Base-by-base conservation (phyloP, 1,284 basidiomycete genomes). In the Microbotryomycetes sp. region DNA sequence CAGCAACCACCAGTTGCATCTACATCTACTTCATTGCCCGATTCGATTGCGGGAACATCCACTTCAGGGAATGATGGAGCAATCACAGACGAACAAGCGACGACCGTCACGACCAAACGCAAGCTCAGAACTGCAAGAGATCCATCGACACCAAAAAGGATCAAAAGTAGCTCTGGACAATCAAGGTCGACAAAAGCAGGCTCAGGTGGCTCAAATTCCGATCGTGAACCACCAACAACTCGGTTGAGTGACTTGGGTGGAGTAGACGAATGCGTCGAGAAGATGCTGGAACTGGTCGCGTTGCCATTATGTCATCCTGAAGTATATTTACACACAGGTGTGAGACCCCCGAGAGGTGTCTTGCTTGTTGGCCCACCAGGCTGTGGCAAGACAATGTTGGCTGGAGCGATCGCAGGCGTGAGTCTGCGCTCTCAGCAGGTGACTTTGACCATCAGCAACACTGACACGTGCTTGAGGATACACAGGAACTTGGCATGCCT, bases 271-370 rank as follows among this genome's bases (percentile, higher is more conserved):
- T 92, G 88, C 66, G 83, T 97, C 32, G 92, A 94, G 74, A 93
- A 92, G 76, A 84, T 97, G 77, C 82, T 97, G 30, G 94, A 97
- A 74, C 85, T 96, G 23, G 92, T 97, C 26, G 92, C 90, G 0
- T 87, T 97, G 83, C 94, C 94, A 0, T 78, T 98, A 3, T 86
- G 87, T 60, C 94, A 97, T 76, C 94, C 94, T 0, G 94, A 98
- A 75, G 86, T 98, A 15, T 98, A 97, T 77, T 76, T 89, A 6
- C 87, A 92, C 70, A 94, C 92, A 0, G 94, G 94, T 2, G 88
- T 97, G 12, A 87, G 89, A 68, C 87, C 93, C 3, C 93, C 93
- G 0, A 80, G 92, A 54, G 94, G 94, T n/a, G 92, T 98, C 0
- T 77, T 98, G 25, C 77, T 98, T 6, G 90, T 97, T 76, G 96